These are phyloP conservation scores for Sugiyamaella smithiae DNA, from an alignment of 805 yeast genomes.

Conservation along the genomic window DNA sequence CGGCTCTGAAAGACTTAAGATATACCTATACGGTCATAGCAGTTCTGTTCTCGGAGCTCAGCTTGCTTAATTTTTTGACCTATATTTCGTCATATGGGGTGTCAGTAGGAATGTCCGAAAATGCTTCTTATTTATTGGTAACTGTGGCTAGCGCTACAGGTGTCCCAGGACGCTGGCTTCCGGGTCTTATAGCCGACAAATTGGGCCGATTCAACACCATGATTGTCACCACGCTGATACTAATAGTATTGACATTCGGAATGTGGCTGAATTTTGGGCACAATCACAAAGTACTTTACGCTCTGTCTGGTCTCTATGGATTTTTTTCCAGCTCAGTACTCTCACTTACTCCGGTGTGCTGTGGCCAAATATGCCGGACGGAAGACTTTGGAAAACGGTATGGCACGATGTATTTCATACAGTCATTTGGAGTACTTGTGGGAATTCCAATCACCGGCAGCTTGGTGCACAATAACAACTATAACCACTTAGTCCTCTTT, in stretches of 20 bases:
- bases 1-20: slow-evolving; percentile 42
- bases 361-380: slow-evolving; percentile 56
- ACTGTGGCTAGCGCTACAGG: slow-evolving; percentile 44
- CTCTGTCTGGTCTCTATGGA: slow-evolving; percentile 52
- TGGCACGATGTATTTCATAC: slow-evolving; percentile 56
- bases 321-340: slow-evolving; percentile 55
- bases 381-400: slow-evolving; percentile 55
- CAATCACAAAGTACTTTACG: slow-evolving; percentile 38
- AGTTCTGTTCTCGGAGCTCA: slow-evolving; percentile 46
- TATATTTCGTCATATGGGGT: slow-evolving; percentile 54
- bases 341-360: slow-evolving; percentile 56
- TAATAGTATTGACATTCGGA: slow-evolving; percentile 29
- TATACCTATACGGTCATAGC: slow-evolving; percentile 45
- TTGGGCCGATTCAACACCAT: slow-evolving; percentile 55
- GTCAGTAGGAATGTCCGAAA: slow-evolving; percentile 42
- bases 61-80: slow-evolving; percentile 47
- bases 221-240: slow-evolving; percentile 35
- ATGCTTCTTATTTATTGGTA: slow-evolving; percentile 45
- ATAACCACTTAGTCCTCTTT: slow-evolving; percentile 12
- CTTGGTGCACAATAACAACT: slow-evolving; percentile 31
- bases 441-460: slow-evolving; percentile 52
- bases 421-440: slow-evolving; percentile 49
- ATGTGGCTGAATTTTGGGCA: slow-evolving; percentile 46
- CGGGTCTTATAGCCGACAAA: slow-evolving; percentile 45
- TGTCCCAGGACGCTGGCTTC: slow-evolving; percentile 44